Base-by-base conservation (phyloP, 1,284 basidiomycete species). In the Cutaneotrichosporon spelunceum region DNA sequence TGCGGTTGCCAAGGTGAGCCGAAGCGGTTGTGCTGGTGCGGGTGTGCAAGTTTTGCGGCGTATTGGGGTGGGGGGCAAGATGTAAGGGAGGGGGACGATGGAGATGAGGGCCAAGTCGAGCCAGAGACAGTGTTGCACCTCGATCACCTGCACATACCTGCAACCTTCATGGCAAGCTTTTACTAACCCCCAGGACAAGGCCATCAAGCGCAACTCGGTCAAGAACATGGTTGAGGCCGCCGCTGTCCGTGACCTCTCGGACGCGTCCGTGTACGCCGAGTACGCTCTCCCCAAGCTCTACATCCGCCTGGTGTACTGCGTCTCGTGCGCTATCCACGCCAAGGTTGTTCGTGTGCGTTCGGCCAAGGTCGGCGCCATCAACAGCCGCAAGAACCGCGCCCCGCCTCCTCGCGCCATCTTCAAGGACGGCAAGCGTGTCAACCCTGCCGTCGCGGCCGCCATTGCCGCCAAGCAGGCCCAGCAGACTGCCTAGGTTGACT, bases 141-240 rank as follows among this genome's bases (percentile, higher is more conserved):
- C 19, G n/a, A n/a, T 21, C 23, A 3, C 45, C 23, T 47, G 21
- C 21, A n/a, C n/a, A 9, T 7, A 21, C 44, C 2, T 21, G 2
- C 24, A 34, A 14, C 50, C 50, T n/a, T 24, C n/a, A 8, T 6
- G n/a, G n/a, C 3, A 27, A 24, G 29, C 34, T 68, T 33, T 7
- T 1, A 72, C 59, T 64, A 57, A 60, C 60, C 36, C 24, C 63
- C 79, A 85, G 86, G 96, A 99, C 86, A 99, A 97, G 88, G 95
- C 96, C 70, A 98, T 99, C 89, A 99, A 99, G 86, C 86, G 95
- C 66, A 97, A 97, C 87, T 97, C 94, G 59, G 94, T 99, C 77
- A 89, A 94, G 82, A 99, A 99, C 88, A 99, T 99, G 90, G 93
- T 99, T 66, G 94, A 99, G 86, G 90, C 91, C 75, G 95, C 95